phyloP scores from a whole-genome alignment of 306 rosid genomes.

The Senna siamea region DNA sequence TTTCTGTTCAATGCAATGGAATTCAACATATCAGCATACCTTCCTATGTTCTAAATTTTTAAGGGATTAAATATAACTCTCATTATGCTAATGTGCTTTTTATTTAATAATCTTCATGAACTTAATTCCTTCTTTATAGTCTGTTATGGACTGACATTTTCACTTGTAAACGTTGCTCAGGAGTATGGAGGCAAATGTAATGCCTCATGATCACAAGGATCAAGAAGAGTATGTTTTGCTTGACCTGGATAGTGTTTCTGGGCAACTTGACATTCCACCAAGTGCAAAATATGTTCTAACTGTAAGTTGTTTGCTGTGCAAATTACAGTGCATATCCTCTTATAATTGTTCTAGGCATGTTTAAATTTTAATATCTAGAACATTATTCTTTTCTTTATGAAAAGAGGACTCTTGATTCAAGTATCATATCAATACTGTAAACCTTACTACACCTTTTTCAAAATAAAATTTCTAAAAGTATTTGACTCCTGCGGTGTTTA shows the following conservation, averaged over 20 bases:
- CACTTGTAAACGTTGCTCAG: not conserved
- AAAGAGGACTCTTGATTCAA: constrained; percentile 19
- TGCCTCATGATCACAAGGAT: constrained; percentile 31
- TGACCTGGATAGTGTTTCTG: constrained; percentile 63
- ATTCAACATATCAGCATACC: not conserved
- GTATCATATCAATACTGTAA: not conserved
- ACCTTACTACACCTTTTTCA: not conserved
- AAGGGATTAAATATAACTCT: not conserved
- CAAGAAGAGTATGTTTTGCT: constrained; percentile 80
- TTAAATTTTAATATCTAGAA: not conserved
- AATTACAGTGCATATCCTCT: not conserved
- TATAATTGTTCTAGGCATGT: not conserved
- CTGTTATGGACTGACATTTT: not conserved
- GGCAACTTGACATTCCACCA: constrained; percentile 59
- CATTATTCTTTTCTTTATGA: constrained; percentile 2
- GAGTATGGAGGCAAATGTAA: constrained; percentile 59
- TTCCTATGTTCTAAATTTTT: not conserved
- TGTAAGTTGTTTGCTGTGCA: constrained; percentile 44
- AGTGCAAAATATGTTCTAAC: constrained; percentile 73
- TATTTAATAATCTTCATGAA: not conserved
- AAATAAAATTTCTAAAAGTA: not conserved
- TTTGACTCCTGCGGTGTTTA: not conserved
- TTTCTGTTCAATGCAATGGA: not conserved
- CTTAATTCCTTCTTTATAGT: not conserved
- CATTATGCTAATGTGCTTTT: not conserved